Percentiles rank a stretch among this genome's conserved stretches.
Conservation (phyloP, 75 land plant genomes). For the Adiantum capillusveneris region DNA sequence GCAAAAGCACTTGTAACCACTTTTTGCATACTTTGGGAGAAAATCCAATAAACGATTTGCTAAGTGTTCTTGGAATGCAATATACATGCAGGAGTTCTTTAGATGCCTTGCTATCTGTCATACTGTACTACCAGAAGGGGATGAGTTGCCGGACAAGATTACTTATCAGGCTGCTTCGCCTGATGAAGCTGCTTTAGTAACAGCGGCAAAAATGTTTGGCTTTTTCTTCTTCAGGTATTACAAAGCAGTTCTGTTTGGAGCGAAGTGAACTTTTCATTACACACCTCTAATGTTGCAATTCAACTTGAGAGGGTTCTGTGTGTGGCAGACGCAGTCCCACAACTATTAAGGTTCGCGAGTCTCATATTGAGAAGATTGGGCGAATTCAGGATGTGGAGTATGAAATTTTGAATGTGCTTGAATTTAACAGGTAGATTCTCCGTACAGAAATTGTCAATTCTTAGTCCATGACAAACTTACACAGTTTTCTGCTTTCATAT, state of each 20-base stretch:
- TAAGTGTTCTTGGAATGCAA: too few relatives aligned
- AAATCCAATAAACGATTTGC: too few relatives aligned
- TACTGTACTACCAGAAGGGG: slow-evolving; percentile 98
- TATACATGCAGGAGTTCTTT: slow-evolving; percentile 78
- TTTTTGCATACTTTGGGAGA: too few relatives aligned
- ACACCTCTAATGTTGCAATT: background rate
- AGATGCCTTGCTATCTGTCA: slow-evolving; percentile 99
- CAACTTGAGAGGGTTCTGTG: background rate
- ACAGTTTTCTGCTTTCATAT: too few relatives aligned
- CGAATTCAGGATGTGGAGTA: slow-evolving; percentile 69
- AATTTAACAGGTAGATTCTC: slow-evolving; percentile 77
- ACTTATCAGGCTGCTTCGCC: slow-evolving; percentile 98
- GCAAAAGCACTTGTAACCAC: too few relatives aligned
- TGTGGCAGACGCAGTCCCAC: slow-evolving; percentile 88
- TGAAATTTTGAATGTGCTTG: slow-evolving; percentile 95
- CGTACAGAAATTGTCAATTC: too few relatives aligned
- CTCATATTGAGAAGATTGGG: slow-evolving; percentile 91
- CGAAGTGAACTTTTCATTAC: background rate
- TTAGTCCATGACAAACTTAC: too few relatives aligned
- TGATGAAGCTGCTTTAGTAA: slow-evolving; percentile 95
- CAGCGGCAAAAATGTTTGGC: slow-evolving; percentile 94
- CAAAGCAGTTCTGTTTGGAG: too few relatives aligned
- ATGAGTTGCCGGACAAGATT: slow-evolving; percentile 83
- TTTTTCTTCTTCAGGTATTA: slow-evolving; percentile 97
- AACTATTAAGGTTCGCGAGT: slow-evolving; percentile 79